phyloP scores from a whole-genome alignment of 2,329 filamentous ascomycete genomes.

The Penicillium sp. region DNA sequence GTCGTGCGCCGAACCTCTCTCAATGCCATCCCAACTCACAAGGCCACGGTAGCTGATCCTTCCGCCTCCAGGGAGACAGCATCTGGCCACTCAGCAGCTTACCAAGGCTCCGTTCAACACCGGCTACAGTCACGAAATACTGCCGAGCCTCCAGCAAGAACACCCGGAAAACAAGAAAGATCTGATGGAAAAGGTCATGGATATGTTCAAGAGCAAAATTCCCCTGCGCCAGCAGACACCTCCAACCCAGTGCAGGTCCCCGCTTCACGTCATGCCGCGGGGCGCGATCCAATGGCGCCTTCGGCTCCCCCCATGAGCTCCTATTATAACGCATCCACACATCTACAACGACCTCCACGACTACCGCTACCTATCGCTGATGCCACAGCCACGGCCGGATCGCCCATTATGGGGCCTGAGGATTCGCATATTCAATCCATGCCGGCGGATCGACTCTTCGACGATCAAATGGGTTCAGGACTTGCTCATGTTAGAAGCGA shows the following conservation, averaged over 20 bases:
- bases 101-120: conserved; percentile 43
- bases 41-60: conserved; percentile 48
- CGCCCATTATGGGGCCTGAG: conserved; percentile 78
- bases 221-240: conserved; percentile 37
- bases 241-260: conserved; percentile 48
- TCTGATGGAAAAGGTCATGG: conserved; percentile 28
- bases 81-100: conserved; percentile 43
- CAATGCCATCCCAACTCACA: conserved; percentile 43
- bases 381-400: conserved; percentile 85
- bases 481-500: conserved; percentile 59
- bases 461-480: conserved; percentile 60
- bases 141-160: conserved; percentile 35
- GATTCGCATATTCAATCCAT: conserved; percentile 57
- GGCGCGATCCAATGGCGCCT: conserved; percentile 40
- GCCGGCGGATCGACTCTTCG: conserved; percentile 47
- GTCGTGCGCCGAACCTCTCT: conserved; percentile 47
- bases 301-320: conserved; percentile 54
- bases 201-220: conserved; percentile 25
- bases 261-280: conserved; percentile 32
- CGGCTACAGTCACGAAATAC: conserved; percentile 46
- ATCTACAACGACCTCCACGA: conserved; percentile 70
- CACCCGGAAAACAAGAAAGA: conserved; percentile 28
- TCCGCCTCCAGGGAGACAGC: conserved; percentile 49
- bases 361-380: conserved; percentile 92
- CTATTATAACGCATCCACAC: conserved; percentile 47